Conservation (phyloP, 2,329 filamentous ascomycete genomes). For the Fusarium solani-melongenae region DNA sequence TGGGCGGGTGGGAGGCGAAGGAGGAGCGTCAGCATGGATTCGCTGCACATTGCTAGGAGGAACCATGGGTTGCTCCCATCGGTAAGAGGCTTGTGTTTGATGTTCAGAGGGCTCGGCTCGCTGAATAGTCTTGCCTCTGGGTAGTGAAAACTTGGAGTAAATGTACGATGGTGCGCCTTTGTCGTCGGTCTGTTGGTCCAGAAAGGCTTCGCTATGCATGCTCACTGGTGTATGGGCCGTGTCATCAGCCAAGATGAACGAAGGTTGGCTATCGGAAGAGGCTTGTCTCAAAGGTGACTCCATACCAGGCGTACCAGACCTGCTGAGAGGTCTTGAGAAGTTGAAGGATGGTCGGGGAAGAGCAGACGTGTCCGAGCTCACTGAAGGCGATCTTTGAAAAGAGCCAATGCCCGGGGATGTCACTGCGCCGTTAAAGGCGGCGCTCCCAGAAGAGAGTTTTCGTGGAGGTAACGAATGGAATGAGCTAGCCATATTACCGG, state of each 20-base stretch:
- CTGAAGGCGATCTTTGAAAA: slow-evolving; percentile 82
- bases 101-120: slow-evolving; percentile 71
- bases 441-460: slow-evolving; percentile 80
- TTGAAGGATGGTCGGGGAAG: slow-evolving; percentile 85
- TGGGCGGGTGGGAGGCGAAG: slow-evolving; percentile 70
- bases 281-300: slow-evolving; percentile 71
- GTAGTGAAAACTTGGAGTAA: slow-evolving; percentile 86
- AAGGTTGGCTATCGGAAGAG: slow-evolving; percentile 75
- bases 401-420: slow-evolving; percentile 70
- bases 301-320: slow-evolving; percentile 69
- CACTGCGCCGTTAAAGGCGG: slow-evolving; percentile 55
- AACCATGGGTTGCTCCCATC: slow-evolving; percentile 69
- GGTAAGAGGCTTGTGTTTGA: slow-evolving; percentile 63
- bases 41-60: slow-evolving; percentile 57
- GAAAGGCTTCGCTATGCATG: slow-evolving; percentile 76
- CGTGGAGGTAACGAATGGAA: slow-evolving; percentile 75
- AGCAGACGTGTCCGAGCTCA: slow-evolving; percentile 82
- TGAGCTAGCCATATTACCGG: slow-evolving; percentile 63
- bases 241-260: slow-evolving; percentile 72
- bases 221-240: slow-evolving; percentile 76
- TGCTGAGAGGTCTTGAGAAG: slow-evolving; percentile 90
- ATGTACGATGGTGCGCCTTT: slow-evolving; percentile 78
- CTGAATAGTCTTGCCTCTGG: slow-evolving; percentile 83
- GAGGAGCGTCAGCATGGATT: slow-evolving; percentile 61
- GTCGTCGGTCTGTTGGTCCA: slow-evolving; percentile 62